Conservation (phyloP, 176 grass and related monocot species). For the Musa beccarii region DNA sequence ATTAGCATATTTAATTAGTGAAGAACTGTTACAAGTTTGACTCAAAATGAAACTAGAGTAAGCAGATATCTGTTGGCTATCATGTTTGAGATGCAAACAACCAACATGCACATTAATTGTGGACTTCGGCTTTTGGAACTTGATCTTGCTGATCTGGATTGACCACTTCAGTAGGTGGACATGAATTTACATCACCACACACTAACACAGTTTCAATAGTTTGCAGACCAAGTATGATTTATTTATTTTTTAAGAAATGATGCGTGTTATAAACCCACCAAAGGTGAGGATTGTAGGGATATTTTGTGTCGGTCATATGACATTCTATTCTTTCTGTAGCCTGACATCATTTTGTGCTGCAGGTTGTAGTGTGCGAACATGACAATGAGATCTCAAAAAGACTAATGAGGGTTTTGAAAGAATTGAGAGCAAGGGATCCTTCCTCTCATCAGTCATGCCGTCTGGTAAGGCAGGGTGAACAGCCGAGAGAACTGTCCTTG, state of each 20-base stretch:
- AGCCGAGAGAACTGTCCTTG: constrained; percentile 81
- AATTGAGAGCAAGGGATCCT: constrained; percentile 49
- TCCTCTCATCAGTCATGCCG: constrained; percentile 61
- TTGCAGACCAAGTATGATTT: not conserved
- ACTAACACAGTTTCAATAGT: too few relatives aligned
- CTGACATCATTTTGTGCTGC: constrained; percentile 11
- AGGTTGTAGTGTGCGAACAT: constrained; percentile 50
- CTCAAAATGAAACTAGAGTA: not conserved
- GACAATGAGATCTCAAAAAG: constrained; percentile 50
- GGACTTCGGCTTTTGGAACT: not conserved
- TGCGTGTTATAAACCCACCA: not conserved
- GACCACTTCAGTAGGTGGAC: not conserved
- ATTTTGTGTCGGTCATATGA: not conserved
- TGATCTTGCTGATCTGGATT: not conserved
- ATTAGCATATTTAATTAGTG: not conserved
- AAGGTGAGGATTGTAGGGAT: not conserved
- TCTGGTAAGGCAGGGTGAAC: constrained; percentile 79
- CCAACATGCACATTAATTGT: not conserved
- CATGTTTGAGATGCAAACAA: not conserved
- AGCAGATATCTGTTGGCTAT: not conserved
- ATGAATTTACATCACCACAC: not conserved
- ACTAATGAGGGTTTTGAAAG: constrained; percentile 40
- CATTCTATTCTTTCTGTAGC: not conserved
- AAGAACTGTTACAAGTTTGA: not conserved
- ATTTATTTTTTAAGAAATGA: not conserved